Base-by-base conservation (phyloP, 2,329 filamentous ascomycete genomes). In the Phialophora tarda region DNA sequence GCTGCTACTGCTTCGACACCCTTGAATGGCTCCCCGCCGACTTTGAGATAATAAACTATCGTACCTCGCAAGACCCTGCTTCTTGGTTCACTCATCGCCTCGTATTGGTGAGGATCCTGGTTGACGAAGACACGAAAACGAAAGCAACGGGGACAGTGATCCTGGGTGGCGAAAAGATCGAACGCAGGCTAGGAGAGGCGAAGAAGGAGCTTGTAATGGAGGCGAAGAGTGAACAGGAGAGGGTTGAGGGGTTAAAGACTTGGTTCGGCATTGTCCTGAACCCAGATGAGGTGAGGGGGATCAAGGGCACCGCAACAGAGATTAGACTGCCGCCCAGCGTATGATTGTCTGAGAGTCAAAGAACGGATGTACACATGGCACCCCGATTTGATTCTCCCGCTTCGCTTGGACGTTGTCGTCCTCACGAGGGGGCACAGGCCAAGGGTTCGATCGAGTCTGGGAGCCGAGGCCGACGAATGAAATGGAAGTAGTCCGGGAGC, bases 1-100 rank as follows among this genome's bases (percentile, higher is more conserved):
- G 84, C 1, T 84, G 82, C 56, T 91, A 91, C 75, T 85, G 83
- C 67, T 93, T 92, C 75, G 83, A 84, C 1, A 86, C 90, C 67
- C 79, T 83, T 17, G 88, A 91, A 75, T 91, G 89, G 75, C 74
- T 86, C 38, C 83, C 82, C 3, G 76, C 79, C 51, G 89, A 91
- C 75, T 91, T 87, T 72, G 82, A 81, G 41, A 79, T 88, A 5
- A 81, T 89, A 79, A 90, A 86, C 75, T 85, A 80, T 71, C 84
- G 74, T 55, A 86, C 84, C 0, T 86, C 84, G 69, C 81, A 80
- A 53, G 79, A 77, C 63, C 76, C 78, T 24, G 74, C 75, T 32
- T 84, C 81, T 63, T 85, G 82, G 74, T 89, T 90, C 74, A 85
- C 83, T 11, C 78, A 80, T 63, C 81, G 74, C 2, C 75, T 89